Base-by-base conservation (phyloP, 805 yeast species). In the Cyberlindnera xylosilytica region DNA sequence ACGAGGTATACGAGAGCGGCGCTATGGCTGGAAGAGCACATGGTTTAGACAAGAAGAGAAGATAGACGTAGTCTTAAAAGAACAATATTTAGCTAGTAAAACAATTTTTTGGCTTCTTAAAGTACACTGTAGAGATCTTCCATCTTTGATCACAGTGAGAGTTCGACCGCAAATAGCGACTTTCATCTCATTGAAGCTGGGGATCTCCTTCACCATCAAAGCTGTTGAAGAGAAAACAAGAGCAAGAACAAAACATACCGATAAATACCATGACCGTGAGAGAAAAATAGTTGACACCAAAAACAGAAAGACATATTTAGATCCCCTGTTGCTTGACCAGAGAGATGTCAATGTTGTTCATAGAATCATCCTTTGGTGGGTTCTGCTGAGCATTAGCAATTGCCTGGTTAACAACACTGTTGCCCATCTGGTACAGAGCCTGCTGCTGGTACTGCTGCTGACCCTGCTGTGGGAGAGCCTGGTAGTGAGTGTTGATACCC, bases 321-420 rank as follows among this genome's bases (percentile, higher is more conserved):
- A 45, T 22, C 15, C 50, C 50, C 44, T 56, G 58, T 33, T 56
- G 57, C 35, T 57, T 58, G 9, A 55, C 60, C 31, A 55, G 39
- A 17, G 41, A 47, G 36, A 55, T 54, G 24, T 56, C 61, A 41
- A 54, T 58, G 42, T 56, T 56, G 33, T 50, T 57, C 45, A 58
- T 46, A 34, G 51, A 13, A 2, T 45, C 49, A 27, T 45, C 49
- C 31, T 53, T 50, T 26, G 51, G 46, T 29, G 51, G 53, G 18
- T 42, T 47, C 41, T 52, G 56, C 29, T 51, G 55, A 23, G 58
- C 57, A 42, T 56, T 55, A 4, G 52, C 56, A 33, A 54, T 47
- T 9, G 58, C 60, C 36, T 55, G 58, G 32, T 54, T 54, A 11
- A 55, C 60, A 24, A 48, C 51, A 30, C 23, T 44, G 32, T 36